Conservation (phyloP, 257 asterid species). For the Echium plantagineum region DNA sequence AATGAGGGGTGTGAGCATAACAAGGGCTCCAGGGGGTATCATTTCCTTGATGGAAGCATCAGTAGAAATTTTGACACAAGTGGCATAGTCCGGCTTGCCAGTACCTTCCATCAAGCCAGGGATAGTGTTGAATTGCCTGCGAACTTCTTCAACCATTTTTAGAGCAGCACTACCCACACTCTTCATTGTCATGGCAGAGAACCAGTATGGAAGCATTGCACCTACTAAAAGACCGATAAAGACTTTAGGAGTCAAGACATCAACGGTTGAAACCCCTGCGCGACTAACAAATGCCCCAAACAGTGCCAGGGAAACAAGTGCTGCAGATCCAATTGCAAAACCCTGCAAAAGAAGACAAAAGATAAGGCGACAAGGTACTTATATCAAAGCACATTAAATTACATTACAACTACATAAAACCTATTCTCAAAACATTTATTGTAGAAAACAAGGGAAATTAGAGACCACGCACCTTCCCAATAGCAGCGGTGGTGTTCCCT, state of each 20-base stretch:
- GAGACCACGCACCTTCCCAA: slow-evolving; percentile 50
- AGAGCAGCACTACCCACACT: slow-evolving; percentile 9
- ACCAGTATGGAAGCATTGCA: slow-evolving; percentile 75
- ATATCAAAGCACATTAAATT: neutral
- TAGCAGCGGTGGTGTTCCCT: slow-evolving; percentile 93
- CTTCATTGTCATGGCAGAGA: slow-evolving; percentile 1
- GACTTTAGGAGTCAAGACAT: slow-evolving; percentile 77
- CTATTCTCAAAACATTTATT: no score
- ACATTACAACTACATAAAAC: neutral
- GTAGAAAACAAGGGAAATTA: neutral
- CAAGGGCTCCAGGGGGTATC: slow-evolving; percentile 92
- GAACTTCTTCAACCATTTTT: slow-evolving; percentile 13
- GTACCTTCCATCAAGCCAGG: slow-evolving; percentile 12
- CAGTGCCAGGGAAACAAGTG: slow-evolving; percentile 73
- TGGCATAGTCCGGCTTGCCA: slow-evolving; percentile 45
- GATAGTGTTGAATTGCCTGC: slow-evolving; percentile 9
- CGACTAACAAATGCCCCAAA: slow-evolving; percentile 92
- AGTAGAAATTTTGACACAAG: slow-evolving; percentile 77
- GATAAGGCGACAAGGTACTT: neutral
- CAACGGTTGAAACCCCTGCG: slow-evolving; percentile 58
- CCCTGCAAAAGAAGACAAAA: slow-evolving; percentile 29
- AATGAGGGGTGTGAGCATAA: slow-evolving; percentile 81
- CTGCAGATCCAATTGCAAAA: slow-evolving; percentile 88
- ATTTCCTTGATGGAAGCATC: slow-evolving; percentile 88
- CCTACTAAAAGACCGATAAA: slow-evolving; percentile 79